Percentiles rank a stretch among this genome's conserved stretches.
Conservation (phyloP, 345 rosid species). For the Eucalyptus sp. region DNA sequence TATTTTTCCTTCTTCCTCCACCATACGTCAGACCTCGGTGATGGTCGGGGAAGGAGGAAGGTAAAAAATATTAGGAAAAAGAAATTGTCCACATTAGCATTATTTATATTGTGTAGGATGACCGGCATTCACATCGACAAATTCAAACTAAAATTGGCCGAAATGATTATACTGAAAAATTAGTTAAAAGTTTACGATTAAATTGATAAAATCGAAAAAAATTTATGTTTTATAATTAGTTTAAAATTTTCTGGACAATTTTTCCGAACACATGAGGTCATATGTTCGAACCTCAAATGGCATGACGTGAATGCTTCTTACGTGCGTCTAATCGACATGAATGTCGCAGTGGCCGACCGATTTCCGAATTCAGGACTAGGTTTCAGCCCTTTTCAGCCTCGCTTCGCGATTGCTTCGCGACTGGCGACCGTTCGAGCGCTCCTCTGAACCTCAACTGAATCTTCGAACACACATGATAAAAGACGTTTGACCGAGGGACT, state of each 20-base stretch:
- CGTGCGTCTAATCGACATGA: neutral
- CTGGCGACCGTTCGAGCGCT: neutral
- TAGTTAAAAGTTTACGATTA: fast-evolving
- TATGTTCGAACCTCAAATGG: neutral
- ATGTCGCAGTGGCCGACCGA: neutral
- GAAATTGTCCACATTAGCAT: fast-evolving
- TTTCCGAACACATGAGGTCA: fast-evolving
- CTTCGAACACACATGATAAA: neutral
- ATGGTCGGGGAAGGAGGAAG: fast-evolving
- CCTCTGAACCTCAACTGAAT: neutral
- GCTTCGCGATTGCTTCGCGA: neutral
- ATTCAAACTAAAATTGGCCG: fast-evolving
- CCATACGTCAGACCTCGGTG: fast-evolving
- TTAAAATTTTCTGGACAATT: fast-evolving
- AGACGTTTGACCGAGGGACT: neutral
- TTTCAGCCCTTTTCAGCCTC: neutral
- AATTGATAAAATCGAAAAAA: too few species aligned
- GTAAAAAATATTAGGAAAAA: neutral
- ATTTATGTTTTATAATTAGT: fast-evolving
- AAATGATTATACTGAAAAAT: fast-evolving
- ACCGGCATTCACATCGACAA: fast-evolving
- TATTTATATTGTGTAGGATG: fast-evolving
- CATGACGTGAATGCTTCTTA: neutral
- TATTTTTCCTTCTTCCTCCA: neutral
- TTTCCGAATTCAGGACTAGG: neutral